Conservation (phyloP, 345 rosid genomes). For the Citrus mangshanensis region DNA sequence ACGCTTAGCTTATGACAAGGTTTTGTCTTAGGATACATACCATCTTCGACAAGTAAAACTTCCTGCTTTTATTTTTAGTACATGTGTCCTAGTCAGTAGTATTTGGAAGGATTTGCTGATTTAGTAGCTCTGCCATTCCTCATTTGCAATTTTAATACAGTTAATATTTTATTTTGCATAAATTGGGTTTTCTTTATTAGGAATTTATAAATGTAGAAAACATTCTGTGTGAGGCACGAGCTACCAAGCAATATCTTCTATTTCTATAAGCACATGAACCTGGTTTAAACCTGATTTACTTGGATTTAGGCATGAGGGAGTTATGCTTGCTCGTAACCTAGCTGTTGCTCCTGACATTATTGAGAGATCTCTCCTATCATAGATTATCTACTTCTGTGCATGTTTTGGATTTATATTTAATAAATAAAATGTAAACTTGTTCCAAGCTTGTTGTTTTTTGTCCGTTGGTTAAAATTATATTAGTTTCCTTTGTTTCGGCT, state of each 20-base stretch:
- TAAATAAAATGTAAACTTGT: neutral
- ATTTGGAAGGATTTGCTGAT: neutral
- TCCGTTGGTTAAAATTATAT: neutral
- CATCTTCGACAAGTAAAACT: no score
- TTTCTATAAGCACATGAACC: neutral
- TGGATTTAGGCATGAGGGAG: neutral
- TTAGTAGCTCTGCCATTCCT: neutral
- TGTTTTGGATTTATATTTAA: neutral
- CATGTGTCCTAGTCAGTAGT: neutral
- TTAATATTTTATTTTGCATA: neutral
- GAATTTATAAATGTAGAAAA: neutral
- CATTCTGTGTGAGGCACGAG: neutral
- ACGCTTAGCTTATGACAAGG: neutral
- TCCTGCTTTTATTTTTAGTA: no score
- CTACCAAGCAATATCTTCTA: neutral
- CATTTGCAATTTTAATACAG: neutral
- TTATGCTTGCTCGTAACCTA: neutral
- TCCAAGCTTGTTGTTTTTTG: neutral
- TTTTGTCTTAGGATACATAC: neutral
- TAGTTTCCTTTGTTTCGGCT: constrained; percentile 13
- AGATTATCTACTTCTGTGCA: neutral
- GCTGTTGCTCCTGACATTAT: neutral
- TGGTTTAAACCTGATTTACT: neutral
- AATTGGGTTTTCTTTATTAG: neutral
- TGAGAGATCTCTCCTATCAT: neutral